These are phyloP conservation scores for Coniella vitis DNA, from an alignment of 2,329 filamentous ascomycete genomes.

Conservation along the genomic window DNA sequence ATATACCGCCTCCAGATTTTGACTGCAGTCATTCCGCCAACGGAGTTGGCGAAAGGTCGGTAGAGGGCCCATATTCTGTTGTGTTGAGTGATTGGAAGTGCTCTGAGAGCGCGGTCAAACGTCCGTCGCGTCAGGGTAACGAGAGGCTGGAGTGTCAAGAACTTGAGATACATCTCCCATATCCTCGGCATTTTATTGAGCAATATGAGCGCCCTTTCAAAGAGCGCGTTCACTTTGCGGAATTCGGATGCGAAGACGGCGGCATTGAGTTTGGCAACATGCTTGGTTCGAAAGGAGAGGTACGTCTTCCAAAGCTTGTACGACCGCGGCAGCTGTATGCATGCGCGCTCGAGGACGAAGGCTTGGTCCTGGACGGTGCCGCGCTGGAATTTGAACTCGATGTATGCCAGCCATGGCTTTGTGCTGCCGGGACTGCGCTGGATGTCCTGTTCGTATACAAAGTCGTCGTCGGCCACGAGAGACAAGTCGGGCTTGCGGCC, in stretches of 20 bases:
- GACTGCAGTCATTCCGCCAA: conserved; percentile 81
- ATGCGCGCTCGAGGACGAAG: conserved; percentile 82
- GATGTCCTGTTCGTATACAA: conserved; percentile 94
- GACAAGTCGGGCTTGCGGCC: conserved; percentile 16
- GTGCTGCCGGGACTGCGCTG: conserved; percentile 76
- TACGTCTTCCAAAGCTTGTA: conserved; percentile 99
- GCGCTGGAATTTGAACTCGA: conserved; percentile 83
- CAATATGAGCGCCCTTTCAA: conserved; percentile 84
- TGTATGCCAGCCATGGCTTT: conserved; percentile 93
- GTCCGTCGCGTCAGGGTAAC: conserved; percentile 79
- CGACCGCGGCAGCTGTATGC: conserved; percentile 80
- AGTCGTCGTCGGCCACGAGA: conserved; percentile 64
- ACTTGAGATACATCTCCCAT: conserved; percentile 91
- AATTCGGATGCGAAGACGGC: conserved; percentile 74
- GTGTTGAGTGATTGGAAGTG: conserved; percentile 89
- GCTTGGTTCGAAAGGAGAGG: conserved; percentile 73
- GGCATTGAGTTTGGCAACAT: conserved; percentile 76
- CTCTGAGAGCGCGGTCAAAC: conserved; percentile 87
- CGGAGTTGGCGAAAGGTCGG: conserved; percentile 82
- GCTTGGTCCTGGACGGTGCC: conserved; percentile 81
- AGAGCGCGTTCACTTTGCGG: conserved; percentile 89
- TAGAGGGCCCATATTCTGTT: conserved; percentile 93
- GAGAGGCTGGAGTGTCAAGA: conserved; percentile 85
- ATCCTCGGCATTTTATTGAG: conserved; percentile 98
- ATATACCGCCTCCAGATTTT: conserved; percentile 95